These are phyloP conservation scores for Amanita fuliginea DNA, from an alignment of 768 basidiomycete genomes.

Conservation along the genomic window DNA sequence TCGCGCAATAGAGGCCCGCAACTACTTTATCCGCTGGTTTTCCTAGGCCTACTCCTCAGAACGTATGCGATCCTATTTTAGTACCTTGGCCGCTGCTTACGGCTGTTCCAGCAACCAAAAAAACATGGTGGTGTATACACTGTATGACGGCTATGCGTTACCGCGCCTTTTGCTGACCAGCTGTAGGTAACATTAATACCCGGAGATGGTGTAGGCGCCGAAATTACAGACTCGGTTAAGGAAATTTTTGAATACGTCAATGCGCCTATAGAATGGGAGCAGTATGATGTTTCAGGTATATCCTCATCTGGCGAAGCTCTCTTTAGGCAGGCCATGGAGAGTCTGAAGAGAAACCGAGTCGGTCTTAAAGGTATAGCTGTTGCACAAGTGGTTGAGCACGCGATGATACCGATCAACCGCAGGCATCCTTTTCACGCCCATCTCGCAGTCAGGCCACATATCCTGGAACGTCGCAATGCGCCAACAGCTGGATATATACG, in stretches of 20 bases:
- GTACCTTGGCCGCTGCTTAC: slow-evolving; percentile 8
- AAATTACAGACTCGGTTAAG: slow-evolving; percentile 97
- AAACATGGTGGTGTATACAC: slow-evolving; percentile 94
- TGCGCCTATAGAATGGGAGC: slow-evolving; percentile 98
- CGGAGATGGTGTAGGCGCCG: slow-evolving; percentile 94
- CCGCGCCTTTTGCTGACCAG: not conserved
- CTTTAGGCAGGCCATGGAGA: slow-evolving; percentile 98
- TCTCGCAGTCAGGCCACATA: slow-evolving; percentile 91
- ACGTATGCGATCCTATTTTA: slow-evolving; percentile 31
- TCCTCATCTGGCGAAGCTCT: slow-evolving; percentile 89
- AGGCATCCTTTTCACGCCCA: slow-evolving; percentile 99
- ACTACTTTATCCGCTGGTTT: slow-evolving; percentile 74
- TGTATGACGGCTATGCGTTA: slow-evolving; percentile 29
- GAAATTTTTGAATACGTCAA: slow-evolving; percentile 97
- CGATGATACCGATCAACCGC: slow-evolving; percentile 2
- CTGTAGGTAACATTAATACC: slow-evolving; percentile 89
- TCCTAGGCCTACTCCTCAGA: slow-evolving; percentile 53
- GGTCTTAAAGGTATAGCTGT: slow-evolving; percentile 83
- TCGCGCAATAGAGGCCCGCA: slow-evolving; percentile 42
- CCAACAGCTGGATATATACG: slow-evolving; percentile 98
- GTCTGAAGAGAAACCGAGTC: slow-evolving; percentile 92
- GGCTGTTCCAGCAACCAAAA: slow-evolving; percentile 50
- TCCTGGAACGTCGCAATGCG: slow-evolving; percentile 99
- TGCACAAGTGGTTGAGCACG: not conserved
- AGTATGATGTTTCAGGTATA: slow-evolving; percentile 95